phyloP scores from a whole-genome alignment of 1,139 yeast genomes.

The Scheffersomyces quercinus region DNA sequence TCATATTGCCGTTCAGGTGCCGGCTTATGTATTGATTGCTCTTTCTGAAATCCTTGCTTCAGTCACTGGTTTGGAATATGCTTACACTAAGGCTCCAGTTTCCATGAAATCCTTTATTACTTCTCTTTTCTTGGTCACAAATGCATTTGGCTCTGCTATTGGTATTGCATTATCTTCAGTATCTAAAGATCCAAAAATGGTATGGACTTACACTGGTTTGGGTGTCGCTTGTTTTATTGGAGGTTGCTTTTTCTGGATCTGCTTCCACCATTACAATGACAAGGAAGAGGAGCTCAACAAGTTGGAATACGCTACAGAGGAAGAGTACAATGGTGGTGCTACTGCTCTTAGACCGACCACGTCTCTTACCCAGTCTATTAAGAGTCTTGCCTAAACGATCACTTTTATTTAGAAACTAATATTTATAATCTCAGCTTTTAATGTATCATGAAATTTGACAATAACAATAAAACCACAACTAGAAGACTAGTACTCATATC shows the following conservation, averaged over 20 bases:
- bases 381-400: slow-evolving; percentile 5
- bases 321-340: neutral
- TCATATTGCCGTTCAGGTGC: slow-evolving; percentile 21
- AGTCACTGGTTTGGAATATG: slow-evolving; percentile 22
- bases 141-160: slow-evolving; percentile 20
- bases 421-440: too few relatives aligned
- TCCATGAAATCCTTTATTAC: slow-evolving; percentile 22
- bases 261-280: slow-evolving; percentile 19
- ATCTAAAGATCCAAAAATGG: slow-evolving; percentile 18
- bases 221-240: slow-evolving; percentile 18
- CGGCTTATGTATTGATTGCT: slow-evolving; percentile 20
- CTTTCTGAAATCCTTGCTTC: slow-evolving; percentile 23
- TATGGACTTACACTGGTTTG: slow-evolving; percentile 21
- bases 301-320: slow-evolving; percentile 15
- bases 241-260: slow-evolving; percentile 19
- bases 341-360: slow-evolving; percentile 1
- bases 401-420: too few relatives aligned
- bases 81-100: slow-evolving; percentile 22
- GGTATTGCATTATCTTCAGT: slow-evolving; percentile 22
- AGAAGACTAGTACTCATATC: slow-evolving; percentile 32
- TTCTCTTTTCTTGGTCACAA: slow-evolving; percentile 19
- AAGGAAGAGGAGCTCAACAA: slow-evolving; percentile 20
- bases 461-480: too few relatives aligned
- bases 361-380: slow-evolving; percentile 3
- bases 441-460: too few relatives aligned